Evolutionary conservation across 306 rosid genomes (phyloP).

Genomic region (cucumber (Cucumis sativus)): Cucumber_9930_V3 NC_026661.2:5456001-5456500

Average conservation of each 20-base stretch:
- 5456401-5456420: not conserved
- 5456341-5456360: not conserved
- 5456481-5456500: too few relatives aligned
- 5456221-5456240: too few relatives aligned
- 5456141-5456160: not conserved
- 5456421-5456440: not conserved
- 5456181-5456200: not conserved
- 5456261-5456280: too few relatives aligned
- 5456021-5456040: too few relatives aligned
- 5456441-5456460: too few relatives aligned
- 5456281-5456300: too few relatives aligned
- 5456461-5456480: too few relatives aligned
- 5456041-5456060: not conserved
- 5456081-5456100: not conserved
- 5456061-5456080: constrained; percentile 7
- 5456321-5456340: not conserved
- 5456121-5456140: constrained; percentile 2
- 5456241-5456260: not conserved
- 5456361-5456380: not conserved
- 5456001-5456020: too few relatives aligned
- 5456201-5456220: too few relatives aligned
- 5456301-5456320: not conserved
- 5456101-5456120: not conserved
- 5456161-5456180: constrained; percentile 1
- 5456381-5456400: not conserved